Conservation (phyloP, 2,329 filamentous ascomycete species). For the Fusarium avenaceum region DNA sequence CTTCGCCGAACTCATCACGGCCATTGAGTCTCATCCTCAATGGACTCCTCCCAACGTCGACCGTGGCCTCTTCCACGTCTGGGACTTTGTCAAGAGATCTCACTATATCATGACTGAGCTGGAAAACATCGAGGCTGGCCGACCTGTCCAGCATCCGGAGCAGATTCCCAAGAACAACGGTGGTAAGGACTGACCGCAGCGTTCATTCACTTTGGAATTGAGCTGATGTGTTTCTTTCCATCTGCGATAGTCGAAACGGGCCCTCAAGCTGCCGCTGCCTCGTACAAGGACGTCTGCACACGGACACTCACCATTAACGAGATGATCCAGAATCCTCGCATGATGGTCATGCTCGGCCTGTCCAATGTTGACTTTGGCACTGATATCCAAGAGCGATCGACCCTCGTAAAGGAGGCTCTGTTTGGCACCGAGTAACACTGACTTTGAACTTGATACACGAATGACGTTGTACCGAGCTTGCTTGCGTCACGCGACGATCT, state of each 20-base stretch:
- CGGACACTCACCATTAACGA: slow-evolving; percentile 52
- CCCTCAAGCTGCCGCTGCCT: slow-evolving; percentile 44
- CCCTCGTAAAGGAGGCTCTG: slow-evolving; percentile 45
- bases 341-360: slow-evolving; percentile 53
- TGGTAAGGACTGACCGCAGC: slow-evolving; percentile 43
- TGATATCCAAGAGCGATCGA: slow-evolving; percentile 47
- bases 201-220: not conserved
- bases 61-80: slow-evolving; percentile 55
- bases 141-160: slow-evolving; percentile 52
- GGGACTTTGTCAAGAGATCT: slow-evolving; percentile 59
- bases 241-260: slow-evolving; percentile 37
- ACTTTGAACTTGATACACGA: slow-evolving; percentile 2
- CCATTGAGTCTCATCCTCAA: slow-evolving; percentile 50
- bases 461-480: slow-evolving; percentile 26
- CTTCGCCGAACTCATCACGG: slow-evolving; percentile 48
- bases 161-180: slow-evolving; percentile 52
- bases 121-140: slow-evolving; percentile 55
- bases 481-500: slow-evolving; percentile 26
- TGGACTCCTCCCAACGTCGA: slow-evolving; percentile 49
- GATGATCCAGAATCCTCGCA: slow-evolving; percentile 50
- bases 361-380: slow-evolving; percentile 50
- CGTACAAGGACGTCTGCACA: slow-evolving; percentile 51
- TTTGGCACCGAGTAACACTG: not conserved
- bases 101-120: slow-evolving; percentile 59
- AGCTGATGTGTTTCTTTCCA: not conserved